phyloP scores from a whole-genome alignment of 1,284 basidiomycete species.

The Ustilago shanxiensis region DNA sequence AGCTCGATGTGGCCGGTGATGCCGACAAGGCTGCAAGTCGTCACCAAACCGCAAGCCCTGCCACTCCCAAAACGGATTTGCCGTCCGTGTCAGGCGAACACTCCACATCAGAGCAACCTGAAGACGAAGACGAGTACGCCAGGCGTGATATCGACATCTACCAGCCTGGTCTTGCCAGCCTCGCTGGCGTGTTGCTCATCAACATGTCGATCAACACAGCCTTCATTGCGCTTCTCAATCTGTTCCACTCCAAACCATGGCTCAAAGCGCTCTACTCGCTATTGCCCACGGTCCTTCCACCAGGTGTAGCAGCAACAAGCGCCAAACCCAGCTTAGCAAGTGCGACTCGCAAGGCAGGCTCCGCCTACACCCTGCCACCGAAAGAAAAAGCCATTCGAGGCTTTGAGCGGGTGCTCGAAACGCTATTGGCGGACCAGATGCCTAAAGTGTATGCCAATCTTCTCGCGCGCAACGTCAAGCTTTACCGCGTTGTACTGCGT shows the following conservation, averaged over 20 bases:
- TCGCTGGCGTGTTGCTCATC: slow-evolving; percentile 89
- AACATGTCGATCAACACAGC: slow-evolving; percentile 82
- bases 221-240: slow-evolving; percentile 88
- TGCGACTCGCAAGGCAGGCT: slow-evolving; percentile 8
- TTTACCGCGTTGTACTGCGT: slow-evolving; percentile 46
- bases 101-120: not conserved
- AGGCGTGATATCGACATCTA: slow-evolving; percentile 55
- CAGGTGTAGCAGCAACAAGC: not conserved
- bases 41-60: slow-evolving; percentile 23
- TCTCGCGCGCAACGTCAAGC: slow-evolving; percentile 51
- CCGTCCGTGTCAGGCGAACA: slow-evolving; percentile 3
- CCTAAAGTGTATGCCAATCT: slow-evolving; percentile 79
- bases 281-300: slow-evolving; percentile 19
- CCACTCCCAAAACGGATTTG: slow-evolving; percentile 2
- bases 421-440: slow-evolving; percentile 89
- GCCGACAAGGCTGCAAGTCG: slow-evolving; percentile 26
- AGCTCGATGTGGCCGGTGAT: slow-evolving; percentile 36
- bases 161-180: slow-evolving; percentile 69
- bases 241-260: slow-evolving; percentile 71
- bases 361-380: slow-evolving; percentile 20
- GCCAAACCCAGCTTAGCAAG: slow-evolving; percentile 1
- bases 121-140: slow-evolving; percentile 24
- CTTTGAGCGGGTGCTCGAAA: slow-evolving; percentile 84
- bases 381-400: slow-evolving; percentile 41
- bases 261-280: slow-evolving; percentile 61